These are phyloP conservation scores for Hamiltosporidium magnivora DNA, from an alignment of 371 early-diverging fungal species.

Conservation along the genomic window DNA sequence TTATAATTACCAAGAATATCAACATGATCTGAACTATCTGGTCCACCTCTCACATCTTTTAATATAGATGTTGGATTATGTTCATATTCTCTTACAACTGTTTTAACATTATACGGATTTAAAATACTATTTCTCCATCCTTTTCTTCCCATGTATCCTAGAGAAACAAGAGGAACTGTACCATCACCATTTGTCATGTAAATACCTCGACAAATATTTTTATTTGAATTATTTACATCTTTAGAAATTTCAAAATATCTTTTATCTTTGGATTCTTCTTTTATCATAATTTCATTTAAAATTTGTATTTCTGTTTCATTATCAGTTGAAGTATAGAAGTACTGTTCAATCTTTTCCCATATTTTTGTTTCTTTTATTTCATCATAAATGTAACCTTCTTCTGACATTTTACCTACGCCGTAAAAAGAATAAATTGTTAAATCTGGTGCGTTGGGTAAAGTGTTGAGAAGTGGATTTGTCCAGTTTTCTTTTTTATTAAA, in stretches of 20 bases:
- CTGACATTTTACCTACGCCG: conserved; percentile 66
- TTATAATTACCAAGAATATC: conserved; percentile 67
- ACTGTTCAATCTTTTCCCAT: too few species aligned
- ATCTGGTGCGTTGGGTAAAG: conserved; percentile 63
- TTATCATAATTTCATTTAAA: background rate
- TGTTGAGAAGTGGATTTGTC: conserved; percentile 70
- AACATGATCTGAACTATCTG: conserved; percentile 69
- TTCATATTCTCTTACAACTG: conserved; percentile 66
- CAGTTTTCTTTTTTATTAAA: conserved; percentile 59
- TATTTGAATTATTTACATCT: conserved; percentile 3
- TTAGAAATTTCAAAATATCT: conserved; percentile 6
- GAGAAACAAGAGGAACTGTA: conserved; percentile 71
- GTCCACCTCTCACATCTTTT: conserved; percentile 64
- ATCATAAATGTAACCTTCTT: conserved; percentile 64
- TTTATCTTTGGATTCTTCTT: background rate
- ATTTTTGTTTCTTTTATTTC: background rate
- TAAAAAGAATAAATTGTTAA: conserved; percentile 70
- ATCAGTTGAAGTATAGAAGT: too few species aligned
- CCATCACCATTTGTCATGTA: conserved; percentile 63
- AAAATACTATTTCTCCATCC: conserved; percentile 68
- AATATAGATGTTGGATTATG: conserved; percentile 58
- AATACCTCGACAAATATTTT: conserved; percentile 15
- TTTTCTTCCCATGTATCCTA: conserved; percentile 75
- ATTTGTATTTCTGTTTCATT: too few species aligned
- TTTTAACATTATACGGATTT: conserved; percentile 66